These are phyloP conservation scores for Aegilops umbellulata DNA, from an alignment of 176 grass and related monocot genomes.

Conservation along the genomic window DNA sequence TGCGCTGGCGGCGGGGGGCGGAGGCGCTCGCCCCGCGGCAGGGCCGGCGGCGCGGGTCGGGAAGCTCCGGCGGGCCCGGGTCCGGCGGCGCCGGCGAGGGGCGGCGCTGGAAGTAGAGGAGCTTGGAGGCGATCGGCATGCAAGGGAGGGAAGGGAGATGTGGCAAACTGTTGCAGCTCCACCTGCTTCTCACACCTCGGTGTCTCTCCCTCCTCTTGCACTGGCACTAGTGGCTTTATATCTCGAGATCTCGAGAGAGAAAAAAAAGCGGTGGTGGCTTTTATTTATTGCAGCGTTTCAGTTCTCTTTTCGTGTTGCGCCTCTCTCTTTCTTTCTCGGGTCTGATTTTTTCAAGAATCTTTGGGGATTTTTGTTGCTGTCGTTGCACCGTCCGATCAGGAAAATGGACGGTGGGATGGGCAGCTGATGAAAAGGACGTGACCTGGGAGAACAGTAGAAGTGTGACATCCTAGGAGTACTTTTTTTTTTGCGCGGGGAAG, in stretches of 20 bases:
- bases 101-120: conserved; percentile 58
- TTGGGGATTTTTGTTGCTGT: neutral
- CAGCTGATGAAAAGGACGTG: neutral
- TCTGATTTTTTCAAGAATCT: neutral
- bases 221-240: neutral
- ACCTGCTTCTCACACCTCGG: neutral
- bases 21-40: neutral
- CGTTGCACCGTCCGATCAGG: neutral
- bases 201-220: neutral
- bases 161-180: conserved; percentile 25
- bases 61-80: conserved; percentile 25
- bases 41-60: neutral
- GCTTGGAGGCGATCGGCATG: conserved; percentile 62
- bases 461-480: neutral
- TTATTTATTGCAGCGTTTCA: neutral
- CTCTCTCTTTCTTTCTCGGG: neutral
- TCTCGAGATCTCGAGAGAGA: no score
- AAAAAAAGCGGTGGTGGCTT: neutral
- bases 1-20: neutral
- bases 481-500: no score
- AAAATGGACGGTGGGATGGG: neutral
- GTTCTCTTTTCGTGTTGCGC: neutral
- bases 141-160: neutral
- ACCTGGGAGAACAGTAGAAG: neutral
- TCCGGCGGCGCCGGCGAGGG: conserved; percentile 34